phyloP scores from a whole-genome alignment of 305 asterid genomes.

The Solanum hybrid region DNA sequence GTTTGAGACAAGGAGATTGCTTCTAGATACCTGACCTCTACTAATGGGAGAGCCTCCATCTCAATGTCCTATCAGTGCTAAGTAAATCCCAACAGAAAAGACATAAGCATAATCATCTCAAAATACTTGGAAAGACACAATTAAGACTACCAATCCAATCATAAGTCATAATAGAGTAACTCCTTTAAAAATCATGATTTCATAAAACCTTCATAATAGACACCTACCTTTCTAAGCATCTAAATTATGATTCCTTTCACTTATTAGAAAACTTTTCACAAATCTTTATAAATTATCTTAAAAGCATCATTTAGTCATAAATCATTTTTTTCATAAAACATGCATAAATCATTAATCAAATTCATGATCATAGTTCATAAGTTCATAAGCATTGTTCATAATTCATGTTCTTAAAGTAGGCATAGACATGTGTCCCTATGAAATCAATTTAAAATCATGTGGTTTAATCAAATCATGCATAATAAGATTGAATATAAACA shows the following conservation, averaged over 20 bases:
- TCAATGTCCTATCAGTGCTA: not conserved
- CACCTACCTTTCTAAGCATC: no score
- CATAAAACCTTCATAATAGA: not conserved
- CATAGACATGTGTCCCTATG: not conserved
- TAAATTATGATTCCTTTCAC: not conserved
- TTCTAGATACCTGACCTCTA: not conserved
- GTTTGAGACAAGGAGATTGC: not conserved
- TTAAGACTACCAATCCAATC: not conserved
- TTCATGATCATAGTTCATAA: not conserved
- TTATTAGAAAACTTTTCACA: not conserved
- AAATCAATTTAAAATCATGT: not conserved
- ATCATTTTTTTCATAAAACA: no score
- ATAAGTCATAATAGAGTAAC: no score
- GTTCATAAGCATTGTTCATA: not conserved
- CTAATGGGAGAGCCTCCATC: not conserved
- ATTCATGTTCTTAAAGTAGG: not conserved
- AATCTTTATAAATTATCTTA: not conserved
- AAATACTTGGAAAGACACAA: not conserved
- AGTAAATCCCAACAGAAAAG: not conserved
- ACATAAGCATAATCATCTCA: not conserved
- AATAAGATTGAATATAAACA: not conserved
- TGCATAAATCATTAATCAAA: not conserved
- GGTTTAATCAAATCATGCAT: not conserved
- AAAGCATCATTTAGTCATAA: not conserved
- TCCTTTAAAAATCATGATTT: not conserved